phyloP scores from a whole-genome alignment of 257 asterid genomes.

The Phtheirospermum japonicum region DNA sequence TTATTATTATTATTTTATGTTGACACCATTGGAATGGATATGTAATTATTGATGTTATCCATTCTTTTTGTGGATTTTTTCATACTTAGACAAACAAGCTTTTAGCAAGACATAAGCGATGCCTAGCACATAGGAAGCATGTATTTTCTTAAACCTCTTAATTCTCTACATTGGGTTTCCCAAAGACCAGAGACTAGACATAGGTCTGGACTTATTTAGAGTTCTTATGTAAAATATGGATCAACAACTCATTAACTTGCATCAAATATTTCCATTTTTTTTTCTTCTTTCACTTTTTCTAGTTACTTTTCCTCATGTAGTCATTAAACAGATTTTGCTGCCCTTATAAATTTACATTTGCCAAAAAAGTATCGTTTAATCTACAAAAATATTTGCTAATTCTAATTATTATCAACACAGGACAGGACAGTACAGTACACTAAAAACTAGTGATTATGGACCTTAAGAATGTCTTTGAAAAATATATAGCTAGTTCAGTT shows the following conservation, averaged over 20 bases:
- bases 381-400: not conserved
- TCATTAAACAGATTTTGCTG: too few species aligned
- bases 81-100: not conserved
- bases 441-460: not conserved
- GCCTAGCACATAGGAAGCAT: constrained; percentile 1
- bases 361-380: not conserved
- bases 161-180: not conserved
- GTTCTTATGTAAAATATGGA: not conserved
- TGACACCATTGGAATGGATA: not conserved
- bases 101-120: not conserved
- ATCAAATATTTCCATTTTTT: not conserved
- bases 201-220: not conserved
- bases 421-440: too few species aligned
- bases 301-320: not conserved
- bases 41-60: not conserved
- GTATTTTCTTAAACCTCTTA: not conserved
- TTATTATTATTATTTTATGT: not conserved
- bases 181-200: not conserved
- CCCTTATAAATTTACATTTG: not conserved
- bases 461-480: not conserved
- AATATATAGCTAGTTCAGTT: not conserved
- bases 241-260: not conserved
- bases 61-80: not conserved
- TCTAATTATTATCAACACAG: not conserved
- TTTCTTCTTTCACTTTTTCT: not conserved